Evolutionary conservation across 345 rosid genomes (phyloP).

Genomic region (Euphorbia peplus): DNA sequence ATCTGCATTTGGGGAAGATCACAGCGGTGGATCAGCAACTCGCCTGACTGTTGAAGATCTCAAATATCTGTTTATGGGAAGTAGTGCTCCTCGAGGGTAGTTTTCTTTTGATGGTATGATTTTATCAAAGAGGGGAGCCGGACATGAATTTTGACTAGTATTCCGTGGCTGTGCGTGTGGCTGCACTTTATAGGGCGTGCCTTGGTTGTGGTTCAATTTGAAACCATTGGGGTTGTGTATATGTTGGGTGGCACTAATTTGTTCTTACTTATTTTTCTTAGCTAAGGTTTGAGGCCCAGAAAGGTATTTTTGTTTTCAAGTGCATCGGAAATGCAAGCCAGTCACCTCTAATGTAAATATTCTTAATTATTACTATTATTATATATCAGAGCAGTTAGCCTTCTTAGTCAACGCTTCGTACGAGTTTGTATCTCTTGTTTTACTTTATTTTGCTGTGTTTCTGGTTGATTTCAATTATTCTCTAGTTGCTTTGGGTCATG

Average conservation of each 20-base stretch:
- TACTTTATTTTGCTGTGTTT: no score
- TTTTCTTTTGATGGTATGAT: background rate
- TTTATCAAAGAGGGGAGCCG: constrained; percentile 16
- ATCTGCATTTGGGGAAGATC: constrained; percentile 96
- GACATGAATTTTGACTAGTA: constrained; percentile 28
- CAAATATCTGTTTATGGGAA: constrained; percentile 49
- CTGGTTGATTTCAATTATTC: no score
- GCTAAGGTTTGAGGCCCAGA: constrained; percentile 15
- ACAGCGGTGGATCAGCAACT: constrained; percentile 63
- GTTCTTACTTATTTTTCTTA: constrained; percentile 1
- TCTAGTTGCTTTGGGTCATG: no score
- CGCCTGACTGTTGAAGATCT: constrained; percentile 88
- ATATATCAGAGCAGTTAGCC: constrained; percentile 26
- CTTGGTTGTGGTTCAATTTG: constrained; percentile 21
- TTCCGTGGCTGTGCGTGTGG: constrained; percentile 19
- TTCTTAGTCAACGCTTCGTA: constrained; percentile 5
- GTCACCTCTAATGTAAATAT: constrained; percentile 39
- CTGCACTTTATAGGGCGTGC: constrained; percentile 11
- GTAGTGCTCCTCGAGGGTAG: constrained; percentile 1
- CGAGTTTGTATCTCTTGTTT: background rate
- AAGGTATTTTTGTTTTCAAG: constrained; percentile 38
- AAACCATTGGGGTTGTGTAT: constrained; percentile 15
- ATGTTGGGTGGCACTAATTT: constrained; percentile 18
- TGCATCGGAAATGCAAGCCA: constrained; percentile 31
- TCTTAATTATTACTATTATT: constrained; percentile 20